A percentile compares a stretch with the other conserved stretches of the same genome.
These are phyloP conservation scores for Chaetothyriales sp. DNA, from an alignment of 2,329 filamentous ascomycete species.

Conservation along the genomic window DNA sequence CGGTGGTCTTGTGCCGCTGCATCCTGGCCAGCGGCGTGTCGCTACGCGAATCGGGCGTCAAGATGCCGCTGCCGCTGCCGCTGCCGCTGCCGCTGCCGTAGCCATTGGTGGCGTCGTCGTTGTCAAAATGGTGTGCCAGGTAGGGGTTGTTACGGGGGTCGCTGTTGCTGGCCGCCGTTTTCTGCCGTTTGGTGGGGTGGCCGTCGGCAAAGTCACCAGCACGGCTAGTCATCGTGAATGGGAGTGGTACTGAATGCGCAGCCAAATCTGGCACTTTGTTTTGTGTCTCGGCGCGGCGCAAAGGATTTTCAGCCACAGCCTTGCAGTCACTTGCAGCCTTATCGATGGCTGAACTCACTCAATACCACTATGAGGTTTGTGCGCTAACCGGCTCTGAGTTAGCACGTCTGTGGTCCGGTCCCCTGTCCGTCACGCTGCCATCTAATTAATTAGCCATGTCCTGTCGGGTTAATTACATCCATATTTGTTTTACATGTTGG, in stretches of 20 bases:
- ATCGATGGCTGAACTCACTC: too few relatives aligned
- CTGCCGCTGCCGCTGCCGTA: constrained; percentile 19
- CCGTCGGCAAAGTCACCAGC: constrained; percentile 18
- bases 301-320: neutral
- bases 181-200: constrained; percentile 42
- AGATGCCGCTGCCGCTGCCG: constrained; percentile 23
- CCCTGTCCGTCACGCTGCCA: too few relatives aligned
- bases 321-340: neutral
- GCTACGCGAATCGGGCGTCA: constrained; percentile 23
- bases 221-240: neutral
- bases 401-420: too few relatives aligned
- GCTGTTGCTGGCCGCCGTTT: constrained; percentile 29
- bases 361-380: too few relatives aligned
- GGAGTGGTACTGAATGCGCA: neutral
- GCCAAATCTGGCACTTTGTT: neutral
- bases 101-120: constrained; percentile 24
- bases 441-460: too few relatives aligned
- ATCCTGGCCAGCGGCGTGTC: constrained; percentile 50
- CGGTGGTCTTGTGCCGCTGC: constrained; percentile 67
- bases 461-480: too few relatives aligned
- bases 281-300: neutral
- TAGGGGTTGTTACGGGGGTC: constrained; percentile 64
- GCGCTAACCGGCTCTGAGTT: too few relatives aligned
- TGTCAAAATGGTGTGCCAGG: constrained; percentile 72
- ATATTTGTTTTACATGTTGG: too few relatives aligned